These are phyloP conservation scores for Candida silvicultrix DNA, from an alignment of 805 yeast species.

Conservation along the genomic window DNA sequence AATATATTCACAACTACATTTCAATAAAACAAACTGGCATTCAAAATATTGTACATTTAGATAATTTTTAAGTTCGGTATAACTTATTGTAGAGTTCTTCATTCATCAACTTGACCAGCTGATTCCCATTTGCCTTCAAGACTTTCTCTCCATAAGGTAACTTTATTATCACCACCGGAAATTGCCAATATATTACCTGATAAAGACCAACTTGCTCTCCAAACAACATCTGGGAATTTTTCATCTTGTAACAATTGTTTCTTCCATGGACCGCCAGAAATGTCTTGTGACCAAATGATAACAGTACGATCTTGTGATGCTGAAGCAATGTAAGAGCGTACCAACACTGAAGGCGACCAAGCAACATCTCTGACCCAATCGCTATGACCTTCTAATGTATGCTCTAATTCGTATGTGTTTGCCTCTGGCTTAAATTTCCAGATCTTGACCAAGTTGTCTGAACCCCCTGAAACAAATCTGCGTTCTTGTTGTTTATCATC, in stretches of 20 bases:
- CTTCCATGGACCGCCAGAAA: conserved; percentile 65
- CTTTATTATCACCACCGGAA: conserved; percentile 93
- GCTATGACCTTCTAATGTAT: conserved; percentile 78
- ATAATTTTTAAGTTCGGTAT: no score
- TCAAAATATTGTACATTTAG: background rate
- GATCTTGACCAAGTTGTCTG: conserved; percentile 87
- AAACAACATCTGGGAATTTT: conserved; percentile 91
- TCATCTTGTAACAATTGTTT: conserved; percentile 68
- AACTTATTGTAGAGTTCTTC: conserved; percentile 10
- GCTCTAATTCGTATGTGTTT: conserved; percentile 64
- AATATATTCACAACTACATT: no score
- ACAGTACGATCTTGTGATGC: conserved; percentile 97
- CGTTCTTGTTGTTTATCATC: conserved; percentile 42
- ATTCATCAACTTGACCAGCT: conserved; percentile 94
- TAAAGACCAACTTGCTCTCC: conserved; percentile 98
- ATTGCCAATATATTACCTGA: conserved; percentile 95
- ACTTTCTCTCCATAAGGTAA: conserved; percentile 94
- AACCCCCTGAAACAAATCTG: conserved; percentile 90
- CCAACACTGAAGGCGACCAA: conserved; percentile 91
- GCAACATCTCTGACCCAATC: conserved; percentile 99
- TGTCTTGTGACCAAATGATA: conserved; percentile 88
- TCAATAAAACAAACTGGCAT: no score
- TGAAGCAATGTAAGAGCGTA: conserved; percentile 86
- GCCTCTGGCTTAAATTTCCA: conserved; percentile 65
- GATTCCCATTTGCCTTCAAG: conserved; percentile 92